A percentile compares a stretch with the other conserved stretches of the same genome.
Conservation (phyloP, 2,329 filamentous ascomycete genomes). For the Scedosporium aurantiacum region DNA sequence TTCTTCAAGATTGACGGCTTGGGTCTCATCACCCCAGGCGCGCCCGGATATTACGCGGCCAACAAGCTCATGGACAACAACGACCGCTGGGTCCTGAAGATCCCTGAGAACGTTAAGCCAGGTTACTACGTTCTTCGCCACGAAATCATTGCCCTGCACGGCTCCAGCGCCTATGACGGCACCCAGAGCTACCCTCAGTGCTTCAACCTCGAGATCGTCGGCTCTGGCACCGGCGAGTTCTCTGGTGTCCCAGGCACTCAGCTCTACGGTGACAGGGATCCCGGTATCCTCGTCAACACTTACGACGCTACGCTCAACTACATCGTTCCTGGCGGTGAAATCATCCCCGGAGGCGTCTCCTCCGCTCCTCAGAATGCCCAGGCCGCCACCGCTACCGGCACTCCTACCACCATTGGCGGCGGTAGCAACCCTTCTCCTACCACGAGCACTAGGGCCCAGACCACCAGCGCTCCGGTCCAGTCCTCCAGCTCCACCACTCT, state of each 20-base stretch:
- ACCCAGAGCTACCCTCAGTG: slow-evolving; percentile 41
- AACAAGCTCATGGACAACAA: slow-evolving; percentile 39
- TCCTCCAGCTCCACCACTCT: slow-evolving; percentile 9
- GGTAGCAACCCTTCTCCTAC: slow-evolving; percentile 6
- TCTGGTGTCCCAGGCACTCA: slow-evolving; percentile 6
- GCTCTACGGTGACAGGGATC: slow-evolving; percentile 18
- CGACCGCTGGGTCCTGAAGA: slow-evolving; percentile 32
- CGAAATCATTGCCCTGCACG: slow-evolving; percentile 43
- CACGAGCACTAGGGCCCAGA: background rate
- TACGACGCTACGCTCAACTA: slow-evolving; percentile 18
- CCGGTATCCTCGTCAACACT: slow-evolving; percentile 22
- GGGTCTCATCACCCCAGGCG: slow-evolving; percentile 34
- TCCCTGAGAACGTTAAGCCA: slow-evolving; percentile 34
- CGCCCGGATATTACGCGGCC: slow-evolving; percentile 40
- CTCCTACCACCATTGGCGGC: slow-evolving; percentile 9
- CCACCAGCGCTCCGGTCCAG: background rate
- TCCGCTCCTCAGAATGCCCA: slow-evolving; percentile 11
- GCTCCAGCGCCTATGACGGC: slow-evolving; percentile 24
- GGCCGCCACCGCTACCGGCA: slow-evolving; percentile 10
- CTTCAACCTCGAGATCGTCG: slow-evolving; percentile 34
- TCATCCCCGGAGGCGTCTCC: slow-evolving; percentile 15
- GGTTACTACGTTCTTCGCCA: slow-evolving; percentile 45
- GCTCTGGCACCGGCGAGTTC: slow-evolving; percentile 27
- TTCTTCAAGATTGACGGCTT: slow-evolving; percentile 50
- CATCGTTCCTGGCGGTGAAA: slow-evolving; percentile 20